Base-by-base conservation (phyloP, 495 filamentous ascomycete genomes). In the Penicillium mononematosum region DNA sequence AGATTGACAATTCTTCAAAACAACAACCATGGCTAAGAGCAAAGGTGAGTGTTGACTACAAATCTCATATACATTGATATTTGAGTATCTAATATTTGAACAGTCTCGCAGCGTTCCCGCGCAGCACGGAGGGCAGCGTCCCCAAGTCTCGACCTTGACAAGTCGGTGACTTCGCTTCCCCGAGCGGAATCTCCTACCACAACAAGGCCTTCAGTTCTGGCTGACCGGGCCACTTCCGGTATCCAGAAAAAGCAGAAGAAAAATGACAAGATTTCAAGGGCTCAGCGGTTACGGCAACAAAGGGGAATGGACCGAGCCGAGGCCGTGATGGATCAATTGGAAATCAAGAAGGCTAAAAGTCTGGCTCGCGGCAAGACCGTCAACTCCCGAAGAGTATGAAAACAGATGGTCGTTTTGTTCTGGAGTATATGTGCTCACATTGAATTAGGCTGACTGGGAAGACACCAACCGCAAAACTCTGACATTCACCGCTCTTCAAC, bases 261-360 rank as follows among this genome's bases (percentile, higher is more conserved):
- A 56, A 79, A 81, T 20, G 80, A 84, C 55, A 75, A 75, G 4
- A 53, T 88, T 57, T 86, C 84, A 51, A 78, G 81, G 61, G 83
- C 84, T 53, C 88, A 91, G 59, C 80, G 83, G 10, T 68, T 80
- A 65, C 77, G 91, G 45, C 82, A 88, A 31, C 83, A 90, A 64
- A 88, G 86, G 72, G 85, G 75, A 25, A 77, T 91, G 61, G 89
- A 92, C 65, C 81, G 84, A 56, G 91, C 89, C 34, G 88, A 88
- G 61, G 79, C 79, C 7, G 74, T 87, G 61, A 74, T 85, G 68
- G 89, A 91, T 63, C 85, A 85, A 65, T 77, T 83, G 50, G 83
- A 87, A 66, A 78, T 75, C 51, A 95, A 92, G 68, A 75, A 89
- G 44, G 75, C 82, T 52, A 84, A 84, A 65, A 92, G 88, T 71